Base-by-base conservation (phyloP, 169 alveolate genomes). In the Plasmodium malariae region DNA sequence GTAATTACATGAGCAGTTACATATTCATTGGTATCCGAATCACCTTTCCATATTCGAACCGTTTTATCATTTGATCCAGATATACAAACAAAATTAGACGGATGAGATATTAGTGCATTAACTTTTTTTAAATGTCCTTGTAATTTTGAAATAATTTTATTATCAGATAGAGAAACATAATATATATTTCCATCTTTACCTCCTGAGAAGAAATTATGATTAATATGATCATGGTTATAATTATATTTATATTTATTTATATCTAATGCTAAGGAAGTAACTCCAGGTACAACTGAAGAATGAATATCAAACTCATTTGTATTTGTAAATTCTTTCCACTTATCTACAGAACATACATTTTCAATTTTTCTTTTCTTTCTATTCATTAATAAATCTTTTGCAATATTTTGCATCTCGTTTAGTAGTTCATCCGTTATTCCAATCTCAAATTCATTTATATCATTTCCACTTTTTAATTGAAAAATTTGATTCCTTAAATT, bases 61-160 rank as follows among this genome's bases (percentile, higher is more conserved):
- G 97, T 93, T 55, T 92, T 96, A 78, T 96, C 98, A 30, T 93
- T 95, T 34, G 98, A 94, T 24, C 94, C 94, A 19, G 93, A 48
- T 26, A 91, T 63, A 21, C 91, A 68, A 21, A 89, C 49, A 60
- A 55, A 43, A 6, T 91, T 70, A 36, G 73, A 51, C 17, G 90
- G 92, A 62, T 96, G 98, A 1, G 96, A n/a, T 9, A 71, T 88
- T 40, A 94, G 76, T 17, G 94, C 34, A 43, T 88, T 92, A 12
- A 94, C 94, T 19, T 93, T 85, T 89, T 94, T 94, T 90, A 92
- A 57, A 73, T 94, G 96, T 21, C 95, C 94, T 49, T 72, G 92
- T 48, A 92, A 17, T 28, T 88, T 62, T n/a, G 92, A n/a, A 11
- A 93, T 34, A 6, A 94, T 74, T 74, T 89, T 93, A 59, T 87